A percentile compares a stretch with the other conserved stretches of the same genome.
Evolutionary conservation across 108 stramenopile genomes (phyloP).

Genomic region (Nannochloropsis granulata): DNA sequence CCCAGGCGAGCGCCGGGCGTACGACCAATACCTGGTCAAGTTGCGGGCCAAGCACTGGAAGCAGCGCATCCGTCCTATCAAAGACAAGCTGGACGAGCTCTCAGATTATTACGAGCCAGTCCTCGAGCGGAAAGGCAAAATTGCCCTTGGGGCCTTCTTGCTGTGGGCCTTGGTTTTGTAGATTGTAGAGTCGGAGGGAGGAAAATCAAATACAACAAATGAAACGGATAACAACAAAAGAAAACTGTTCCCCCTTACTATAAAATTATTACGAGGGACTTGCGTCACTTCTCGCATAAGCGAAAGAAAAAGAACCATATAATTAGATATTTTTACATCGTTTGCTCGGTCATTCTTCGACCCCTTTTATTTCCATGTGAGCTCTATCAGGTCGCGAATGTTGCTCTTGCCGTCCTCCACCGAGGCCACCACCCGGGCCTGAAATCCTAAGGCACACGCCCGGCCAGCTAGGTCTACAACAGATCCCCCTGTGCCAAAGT

Average conservation of each 20-base stretch:
- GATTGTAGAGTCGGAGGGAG: not conserved
- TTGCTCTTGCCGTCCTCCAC: slow-evolving; percentile 17
- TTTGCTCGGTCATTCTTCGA: not conserved
- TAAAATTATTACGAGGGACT: not conserved
- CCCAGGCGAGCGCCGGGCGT: not conserved
- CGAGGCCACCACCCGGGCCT: not conserved
- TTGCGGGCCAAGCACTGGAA: not conserved
- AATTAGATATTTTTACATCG: no score
- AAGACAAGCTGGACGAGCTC: not conserved
- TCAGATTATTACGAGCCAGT: not conserved
- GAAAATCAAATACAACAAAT: not conserved
- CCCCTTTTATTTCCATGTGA: not conserved
- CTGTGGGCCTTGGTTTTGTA: not conserved
- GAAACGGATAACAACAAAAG: not conserved
- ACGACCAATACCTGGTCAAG: not conserved
- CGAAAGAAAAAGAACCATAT: no score
- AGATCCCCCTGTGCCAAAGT: slow-evolving; percentile 29
- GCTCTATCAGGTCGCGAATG: slow-evolving; percentile 19
- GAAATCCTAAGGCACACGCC: not conserved
- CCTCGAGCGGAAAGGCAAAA: not conserved
- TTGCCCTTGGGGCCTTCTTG: not conserved
- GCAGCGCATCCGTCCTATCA: not conserved
- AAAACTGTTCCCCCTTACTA: not conserved
- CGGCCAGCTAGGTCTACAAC: not conserved
- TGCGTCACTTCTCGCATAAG: not conserved